Evolutionary conservation across 2,329 filamentous ascomycete genomes (phyloP).

Genomic region (Spiromastix sp.): DNA sequence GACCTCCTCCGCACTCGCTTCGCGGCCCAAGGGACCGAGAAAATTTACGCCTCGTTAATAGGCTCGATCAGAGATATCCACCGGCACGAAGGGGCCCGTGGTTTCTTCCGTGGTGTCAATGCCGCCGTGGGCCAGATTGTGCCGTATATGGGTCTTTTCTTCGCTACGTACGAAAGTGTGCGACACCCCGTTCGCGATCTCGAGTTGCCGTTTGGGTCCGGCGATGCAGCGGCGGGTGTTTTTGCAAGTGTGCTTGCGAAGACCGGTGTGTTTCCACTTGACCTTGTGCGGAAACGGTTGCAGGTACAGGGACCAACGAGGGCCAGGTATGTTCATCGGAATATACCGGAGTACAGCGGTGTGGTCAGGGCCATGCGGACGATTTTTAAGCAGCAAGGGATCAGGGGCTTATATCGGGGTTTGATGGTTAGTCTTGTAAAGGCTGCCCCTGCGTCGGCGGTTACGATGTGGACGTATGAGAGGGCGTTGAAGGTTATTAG

Average conservation of each 20-base stretch:
- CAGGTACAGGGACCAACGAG: slow-evolving; percentile 92
- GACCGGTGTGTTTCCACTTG: slow-evolving; percentile 82
- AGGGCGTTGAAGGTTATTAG: slow-evolving; percentile 53
- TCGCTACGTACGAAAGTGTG: slow-evolving; percentile 74
- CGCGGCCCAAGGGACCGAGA: slow-evolving; percentile 78
- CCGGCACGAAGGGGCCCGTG: slow-evolving; percentile 60
- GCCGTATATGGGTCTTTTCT: slow-evolving; percentile 96
- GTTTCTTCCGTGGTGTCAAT: slow-evolving; percentile 80
- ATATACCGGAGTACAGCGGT: slow-evolving; percentile 72
- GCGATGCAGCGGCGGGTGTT: slow-evolving; percentile 75
- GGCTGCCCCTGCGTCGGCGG: slow-evolving; percentile 81
- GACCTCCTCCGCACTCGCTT: slow-evolving; percentile 91
- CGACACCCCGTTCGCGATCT: slow-evolving; percentile 48
- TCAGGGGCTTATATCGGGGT: slow-evolving; percentile 75
- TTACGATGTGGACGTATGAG: slow-evolving; percentile 95
- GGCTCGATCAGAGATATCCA: slow-evolving; percentile 63
- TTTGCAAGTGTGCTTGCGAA: slow-evolving; percentile 73
- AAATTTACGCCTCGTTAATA: slow-evolving; percentile 64
- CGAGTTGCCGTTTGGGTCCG: slow-evolving; percentile 59
- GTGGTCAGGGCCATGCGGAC: slow-evolving; percentile 54
- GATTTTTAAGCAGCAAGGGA: slow-evolving; percentile 64
- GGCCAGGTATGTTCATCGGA: slow-evolving; percentile 65
- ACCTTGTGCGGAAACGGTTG: slow-evolving; percentile 82
- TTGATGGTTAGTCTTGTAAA: slow-evolving; percentile 84
- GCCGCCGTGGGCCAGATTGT: slow-evolving; percentile 81